These are phyloP conservation scores for Graphilbum sp. DNA, from an alignment of 2,329 filamentous ascomycete species.

Conservation along the genomic window DNA sequence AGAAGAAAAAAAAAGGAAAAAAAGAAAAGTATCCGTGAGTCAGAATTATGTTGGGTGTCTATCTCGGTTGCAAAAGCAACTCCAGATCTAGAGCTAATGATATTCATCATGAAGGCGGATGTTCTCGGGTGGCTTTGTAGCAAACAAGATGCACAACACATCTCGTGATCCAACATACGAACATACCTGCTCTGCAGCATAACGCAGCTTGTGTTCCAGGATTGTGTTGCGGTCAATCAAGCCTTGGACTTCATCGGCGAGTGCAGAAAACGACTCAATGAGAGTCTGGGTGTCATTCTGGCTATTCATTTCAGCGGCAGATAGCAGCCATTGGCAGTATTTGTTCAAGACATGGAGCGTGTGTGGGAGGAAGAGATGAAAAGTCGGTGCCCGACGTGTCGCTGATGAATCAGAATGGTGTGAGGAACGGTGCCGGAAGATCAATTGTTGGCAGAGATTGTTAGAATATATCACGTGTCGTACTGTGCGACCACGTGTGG, in stretches of 20 bases:
- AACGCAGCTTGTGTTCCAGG: constrained; percentile 49
- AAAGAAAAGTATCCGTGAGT: constrained; percentile 20
- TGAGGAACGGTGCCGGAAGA: too few species aligned
- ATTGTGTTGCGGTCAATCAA: constrained; percentile 48
- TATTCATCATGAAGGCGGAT: constrained; percentile 19
- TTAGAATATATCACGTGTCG: too few species aligned
- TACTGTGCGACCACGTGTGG: too few species aligned
- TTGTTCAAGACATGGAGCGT: not conserved
- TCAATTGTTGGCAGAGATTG: too few species aligned
- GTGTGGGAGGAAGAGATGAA: not conserved
- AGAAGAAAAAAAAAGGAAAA: constrained; percentile 6
- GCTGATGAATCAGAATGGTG: too few species aligned
- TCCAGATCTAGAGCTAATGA: constrained; percentile 76
- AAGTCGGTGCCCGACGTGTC: not conserved
- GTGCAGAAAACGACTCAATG: constrained; percentile 46
- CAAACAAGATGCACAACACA: too few species aligned
- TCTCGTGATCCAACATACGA: not conserved
- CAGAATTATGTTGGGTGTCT: constrained; percentile 34
- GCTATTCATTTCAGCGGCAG: constrained; percentile 22
- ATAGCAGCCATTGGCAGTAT: not conserved
- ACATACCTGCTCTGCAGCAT: constrained; percentile 49
- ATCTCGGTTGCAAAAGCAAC: constrained; percentile 45
- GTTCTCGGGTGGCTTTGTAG: too few species aligned
- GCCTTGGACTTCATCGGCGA: constrained; percentile 48
- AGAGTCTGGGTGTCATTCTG: constrained; percentile 36